Conservation (phyloP, 1,139 yeast species). For the Lodderomyces pseudojiufengensis region DNA sequence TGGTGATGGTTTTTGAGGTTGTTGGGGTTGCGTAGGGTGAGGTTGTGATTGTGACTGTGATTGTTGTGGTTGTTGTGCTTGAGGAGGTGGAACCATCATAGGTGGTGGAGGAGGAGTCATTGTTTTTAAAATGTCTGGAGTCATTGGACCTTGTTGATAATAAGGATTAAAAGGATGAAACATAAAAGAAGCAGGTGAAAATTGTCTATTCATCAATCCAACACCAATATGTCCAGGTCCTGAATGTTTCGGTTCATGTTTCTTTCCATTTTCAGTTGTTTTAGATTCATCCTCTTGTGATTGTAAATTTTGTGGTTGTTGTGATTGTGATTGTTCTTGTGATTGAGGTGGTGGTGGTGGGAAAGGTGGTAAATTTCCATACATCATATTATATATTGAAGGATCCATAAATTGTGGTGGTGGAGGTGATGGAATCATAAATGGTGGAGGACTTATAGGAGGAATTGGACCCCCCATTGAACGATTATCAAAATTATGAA, state of each 20-base stretch:
- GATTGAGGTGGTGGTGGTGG: slow-evolving; percentile 9
- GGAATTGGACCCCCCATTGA: slow-evolving; percentile 13
- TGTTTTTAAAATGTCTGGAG: slow-evolving; percentile 6
- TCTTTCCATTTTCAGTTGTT: slow-evolving; percentile 1
- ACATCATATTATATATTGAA: slow-evolving; percentile 30
- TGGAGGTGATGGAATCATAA: slow-evolving; percentile 37
- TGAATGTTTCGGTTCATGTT: slow-evolving; percentile 1
- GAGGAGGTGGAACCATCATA: slow-evolving; percentile 3
- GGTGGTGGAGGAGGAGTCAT: slow-evolving; percentile 13
- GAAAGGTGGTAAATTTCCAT: slow-evolving; percentile 12
- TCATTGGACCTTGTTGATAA: slow-evolving; percentile 26
- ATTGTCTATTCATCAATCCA: slow-evolving; percentile 38
- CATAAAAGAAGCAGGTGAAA: slow-evolving; percentile 35
- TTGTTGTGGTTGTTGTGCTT: slow-evolving; percentile 3
- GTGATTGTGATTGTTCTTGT: slow-evolving; percentile 3
- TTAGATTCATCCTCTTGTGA: slow-evolving; percentile 3
- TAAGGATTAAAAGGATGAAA: slow-evolving; percentile 52
- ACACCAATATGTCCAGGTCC: slow-evolving; percentile 31
- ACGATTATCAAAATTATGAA: no score
- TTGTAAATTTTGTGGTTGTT: background rate
- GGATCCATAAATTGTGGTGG: slow-evolving; percentile 42
- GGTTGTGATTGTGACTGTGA: slow-evolving; percentile 4
- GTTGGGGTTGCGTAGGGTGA: slow-evolving; percentile 2
- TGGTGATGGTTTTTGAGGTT: slow-evolving; percentile 1
- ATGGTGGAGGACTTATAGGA: slow-evolving; percentile 40